Evolutionary conservation across 2,329 filamentous ascomycete species (phyloP), one percentile per base, ranked within the genome.

Genomic region (Colletotrichum costaricense): DNA sequence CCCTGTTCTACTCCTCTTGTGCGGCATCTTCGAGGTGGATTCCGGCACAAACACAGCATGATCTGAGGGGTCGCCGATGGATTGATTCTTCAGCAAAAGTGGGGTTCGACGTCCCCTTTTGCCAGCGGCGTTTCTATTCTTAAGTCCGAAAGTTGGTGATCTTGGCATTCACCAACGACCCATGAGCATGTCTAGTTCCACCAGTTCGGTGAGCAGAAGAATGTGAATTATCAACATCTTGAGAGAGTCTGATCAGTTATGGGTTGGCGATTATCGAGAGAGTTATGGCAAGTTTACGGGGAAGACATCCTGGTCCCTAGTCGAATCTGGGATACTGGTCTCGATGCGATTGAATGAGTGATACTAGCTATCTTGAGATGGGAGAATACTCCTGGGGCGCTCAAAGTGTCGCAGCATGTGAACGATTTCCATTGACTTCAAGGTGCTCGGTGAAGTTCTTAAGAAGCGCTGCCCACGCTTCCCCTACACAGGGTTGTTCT

Each of bases 1-100:
- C 4, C 72, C 72, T 12, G 72, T 74, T 49, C 72, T 38, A n/a
- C 62, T 72, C 19, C 72, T 62, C 2, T 19, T 74, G 22, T 74
- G 62, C 19, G 57, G 35, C 72, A 74, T 74, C 3, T 12, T 59
- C 3, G 1, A 5, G n/a, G 7, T n/a, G 35, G 35, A 26, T 54
- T 2, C 11, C 60, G 42, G 59, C 22, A 38, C 38, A 30, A 11
- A 28, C 16, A 16, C 8, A 4, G 12, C 14, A 46, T 28, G 52
- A 46, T 14, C 19, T 57, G 24, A 57, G 16, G 49, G 42, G 22
- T 28, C 30, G 14, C 19, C 0, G 33, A 4, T 42, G 52, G 35
- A 28, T 46, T 55, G 19, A 42, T 46, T 55, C 54, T 33, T 64
- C 49, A 52, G 46, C 62, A 22, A 26, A 26, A 49, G 62, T 64